phyloP scores from a whole-genome alignment of 2,329 filamentous ascomycete genomes.

The Colletotrichum sidae region DNA sequence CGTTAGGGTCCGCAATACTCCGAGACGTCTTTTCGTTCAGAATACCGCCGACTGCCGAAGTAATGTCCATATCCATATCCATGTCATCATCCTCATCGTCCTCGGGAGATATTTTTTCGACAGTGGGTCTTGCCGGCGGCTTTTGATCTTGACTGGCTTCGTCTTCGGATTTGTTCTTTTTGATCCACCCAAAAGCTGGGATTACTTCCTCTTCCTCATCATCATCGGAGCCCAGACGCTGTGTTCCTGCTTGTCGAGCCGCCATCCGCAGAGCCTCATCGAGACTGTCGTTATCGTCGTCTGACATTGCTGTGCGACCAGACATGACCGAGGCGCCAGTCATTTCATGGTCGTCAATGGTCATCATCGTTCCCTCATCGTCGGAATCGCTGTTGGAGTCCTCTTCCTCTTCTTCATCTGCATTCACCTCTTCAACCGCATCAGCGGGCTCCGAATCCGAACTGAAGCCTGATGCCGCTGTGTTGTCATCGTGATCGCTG shows the following conservation, averaged over 20 bases:
- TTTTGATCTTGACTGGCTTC: conserved; percentile 57
- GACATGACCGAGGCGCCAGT: conserved; percentile 76
- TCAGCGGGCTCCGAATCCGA: conserved; percentile 70
- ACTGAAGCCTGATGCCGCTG: conserved; percentile 83
- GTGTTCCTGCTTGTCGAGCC: conserved; percentile 79
- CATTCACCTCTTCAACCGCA: conserved; percentile 65
- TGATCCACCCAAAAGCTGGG: conserved; percentile 81
- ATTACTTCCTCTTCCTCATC: conserved; percentile 73
- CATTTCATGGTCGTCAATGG: conserved; percentile 81
- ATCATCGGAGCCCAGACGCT: conserved; percentile 66
- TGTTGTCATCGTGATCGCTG: conserved; percentile 73
- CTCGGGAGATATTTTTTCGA: not conserved
- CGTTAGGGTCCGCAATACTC: conserved; percentile 60
- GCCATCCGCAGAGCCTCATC: conserved; percentile 84
- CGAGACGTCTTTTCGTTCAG: conserved; percentile 50
- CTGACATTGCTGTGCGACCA: conserved; percentile 63
- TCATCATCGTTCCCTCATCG: conserved; percentile 85
- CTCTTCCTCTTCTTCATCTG: conserved; percentile 58
- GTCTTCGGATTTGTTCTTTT: conserved; percentile 57
- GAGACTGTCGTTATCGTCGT: conserved; percentile 73
- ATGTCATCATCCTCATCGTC: conserved; percentile 50
- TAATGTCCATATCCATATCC: conserved; percentile 68
- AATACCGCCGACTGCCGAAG: conserved; percentile 66
- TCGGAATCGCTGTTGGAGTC: conserved; percentile 70
- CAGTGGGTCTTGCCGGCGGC: conserved; percentile 31